Percentiles rank a stretch among this genome's conserved stretches.
Evolutionary conservation across 2,329 filamentous ascomycete species (phyloP).

Genomic region (Epichloe amarillans): DNA sequence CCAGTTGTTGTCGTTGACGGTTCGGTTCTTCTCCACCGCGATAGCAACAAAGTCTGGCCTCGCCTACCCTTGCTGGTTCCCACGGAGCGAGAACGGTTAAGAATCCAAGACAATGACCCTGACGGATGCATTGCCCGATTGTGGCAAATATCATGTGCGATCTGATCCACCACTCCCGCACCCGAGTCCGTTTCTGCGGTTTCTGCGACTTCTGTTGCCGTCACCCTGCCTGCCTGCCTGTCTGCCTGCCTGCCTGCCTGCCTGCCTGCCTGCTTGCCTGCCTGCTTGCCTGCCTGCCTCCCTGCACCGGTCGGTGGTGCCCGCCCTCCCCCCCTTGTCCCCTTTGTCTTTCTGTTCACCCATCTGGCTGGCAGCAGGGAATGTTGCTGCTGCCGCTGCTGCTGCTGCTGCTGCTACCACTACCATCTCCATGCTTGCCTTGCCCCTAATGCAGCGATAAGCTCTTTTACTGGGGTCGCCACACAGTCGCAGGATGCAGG

Average conservation of each 20-base stretch:
- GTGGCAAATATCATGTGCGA: not conserved
- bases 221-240: not conserved
- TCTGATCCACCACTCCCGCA: not conserved
- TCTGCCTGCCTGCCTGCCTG: not conserved
- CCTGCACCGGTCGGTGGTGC: not conserved
- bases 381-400: not conserved
- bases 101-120: not conserved
- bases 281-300: not conserved
- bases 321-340: too few species aligned
- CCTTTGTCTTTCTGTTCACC: not conserved
- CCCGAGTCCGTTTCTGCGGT: not conserved
- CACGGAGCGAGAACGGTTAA: not conserved
- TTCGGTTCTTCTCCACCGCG: not conserved
- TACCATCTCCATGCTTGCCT: not conserved
- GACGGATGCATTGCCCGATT: slow-evolving; percentile 1
- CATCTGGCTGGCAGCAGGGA: too few species aligned
- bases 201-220: too few species aligned
- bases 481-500: not conserved
- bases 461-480: not conserved
- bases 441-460: not conserved
- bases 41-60: not conserved
- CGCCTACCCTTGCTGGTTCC: not conserved
- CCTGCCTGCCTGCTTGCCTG: too few species aligned
- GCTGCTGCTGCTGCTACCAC: not conserved
- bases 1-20: not conserved